phyloP scores from a whole-genome alignment of 768 basidiomycete species.

The Termitomyces sp. region DNA sequence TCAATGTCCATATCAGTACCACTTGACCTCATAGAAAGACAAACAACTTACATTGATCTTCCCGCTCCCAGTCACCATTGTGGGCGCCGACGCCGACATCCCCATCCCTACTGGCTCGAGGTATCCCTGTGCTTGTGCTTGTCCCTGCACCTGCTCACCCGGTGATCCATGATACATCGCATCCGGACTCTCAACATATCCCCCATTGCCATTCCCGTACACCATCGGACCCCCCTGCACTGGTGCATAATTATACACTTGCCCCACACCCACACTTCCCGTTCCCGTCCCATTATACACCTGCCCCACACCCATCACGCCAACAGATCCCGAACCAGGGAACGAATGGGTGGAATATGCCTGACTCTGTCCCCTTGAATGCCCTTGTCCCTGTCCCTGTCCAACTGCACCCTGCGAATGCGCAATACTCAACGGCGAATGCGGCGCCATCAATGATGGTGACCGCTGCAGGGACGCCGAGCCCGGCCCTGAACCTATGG shows the following conservation, averaged over 20 bases:
- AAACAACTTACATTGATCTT: constrained; percentile 18
- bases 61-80: constrained; percentile 13
- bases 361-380: constrained; percentile 41
- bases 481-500: not conserved
- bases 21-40: not conserved
- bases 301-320: constrained; percentile 2
- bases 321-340: constrained; percentile 32
- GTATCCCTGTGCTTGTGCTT: constrained; percentile 41
- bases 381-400: constrained; percentile 23
- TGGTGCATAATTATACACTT: not conserved
- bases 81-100: constrained; percentile 14
- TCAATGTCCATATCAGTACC: constrained; percentile 16
- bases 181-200: not conserved
- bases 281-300: no score
- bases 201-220: not conserved
- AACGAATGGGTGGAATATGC: constrained; percentile 44
- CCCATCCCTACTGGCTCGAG: constrained; percentile 5
- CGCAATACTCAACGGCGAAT: constrained; percentile 18
- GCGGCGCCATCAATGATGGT: constrained; percentile 9
- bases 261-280: not conserved
- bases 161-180: not conserved
- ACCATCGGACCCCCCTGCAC: not conserved
- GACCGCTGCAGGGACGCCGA: constrained; percentile 26
- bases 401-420: constrained; percentile 22
- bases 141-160: constrained; percentile 27